A percentile compares a stretch with the other conserved stretches of the same genome.
These are phyloP conservation scores for Macadamia tetraphylla DNA, from an alignment of 164 flowering plant genomes.

Conservation along the genomic window DNA sequence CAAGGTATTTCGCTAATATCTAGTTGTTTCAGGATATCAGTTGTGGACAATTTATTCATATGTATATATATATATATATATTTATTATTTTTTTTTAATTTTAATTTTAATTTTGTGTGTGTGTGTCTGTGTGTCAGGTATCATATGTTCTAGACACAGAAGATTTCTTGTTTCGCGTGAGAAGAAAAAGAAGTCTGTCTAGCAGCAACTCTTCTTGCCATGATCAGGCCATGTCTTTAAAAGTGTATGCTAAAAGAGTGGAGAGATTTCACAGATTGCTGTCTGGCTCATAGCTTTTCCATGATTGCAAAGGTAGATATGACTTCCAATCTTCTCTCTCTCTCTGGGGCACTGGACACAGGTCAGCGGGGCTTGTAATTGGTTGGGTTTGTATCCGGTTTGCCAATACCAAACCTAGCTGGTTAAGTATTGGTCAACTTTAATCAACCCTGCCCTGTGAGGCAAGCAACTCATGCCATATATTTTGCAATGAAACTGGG, in stretches of 20 bases:
- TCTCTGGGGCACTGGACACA: too few relatives aligned
- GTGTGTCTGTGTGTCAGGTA: slow-evolving; percentile 33
- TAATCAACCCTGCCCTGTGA: too few relatives aligned
- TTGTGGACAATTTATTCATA: neutral
- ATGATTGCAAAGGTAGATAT: neutral
- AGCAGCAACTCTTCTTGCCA: neutral
- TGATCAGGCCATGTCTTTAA: neutral
- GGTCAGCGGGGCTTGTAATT: too few relatives aligned
- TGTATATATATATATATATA: neutral
- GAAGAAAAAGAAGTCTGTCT: slow-evolving; percentile 18
- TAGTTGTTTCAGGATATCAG: neutral
- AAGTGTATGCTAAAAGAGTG: neutral
- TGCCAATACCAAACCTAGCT: too few relatives aligned
- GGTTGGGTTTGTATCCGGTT: too few relatives aligned
- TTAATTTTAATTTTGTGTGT: too few relatives aligned
- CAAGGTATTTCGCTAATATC: slow-evolving; percentile 42
- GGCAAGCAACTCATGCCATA: too few relatives aligned
- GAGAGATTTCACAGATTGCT: neutral
- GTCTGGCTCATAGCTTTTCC: neutral
- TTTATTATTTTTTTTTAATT: neutral
- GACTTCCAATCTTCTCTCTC: too few relatives aligned
- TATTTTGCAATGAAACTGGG: too few relatives aligned
- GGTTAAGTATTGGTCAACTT: too few relatives aligned
- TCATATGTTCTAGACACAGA: slow-evolving; percentile 89
- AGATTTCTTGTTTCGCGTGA: slow-evolving; percentile 59